A percentile compares a stretch with the other conserved stretches of the same genome.
phyloP scores from a whole-genome alignment of 495 filamentous ascomycete genomes.

The Aspergillus bridgeri region DNA sequence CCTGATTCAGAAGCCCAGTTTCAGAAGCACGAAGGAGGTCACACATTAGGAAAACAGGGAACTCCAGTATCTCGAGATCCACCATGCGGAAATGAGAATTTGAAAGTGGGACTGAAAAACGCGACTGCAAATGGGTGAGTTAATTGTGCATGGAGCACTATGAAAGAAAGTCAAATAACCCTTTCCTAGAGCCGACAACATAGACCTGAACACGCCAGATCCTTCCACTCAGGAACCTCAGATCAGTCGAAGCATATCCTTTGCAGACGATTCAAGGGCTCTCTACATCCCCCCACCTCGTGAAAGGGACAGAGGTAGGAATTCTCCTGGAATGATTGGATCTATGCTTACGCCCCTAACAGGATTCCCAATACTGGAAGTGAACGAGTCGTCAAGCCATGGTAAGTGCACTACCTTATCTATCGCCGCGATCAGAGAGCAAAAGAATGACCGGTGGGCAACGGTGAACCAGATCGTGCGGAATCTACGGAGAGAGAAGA shows the following conservation, averaged over 20 bases:
- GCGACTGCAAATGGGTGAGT: not conserved
- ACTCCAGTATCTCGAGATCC: not conserved
- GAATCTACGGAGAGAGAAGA: conserved; percentile 8
- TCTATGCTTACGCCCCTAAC: not conserved
- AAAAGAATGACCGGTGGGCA: not conserved
- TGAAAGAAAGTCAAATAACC: not conserved
- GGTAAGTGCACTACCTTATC: not conserved
- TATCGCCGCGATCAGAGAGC: not conserved
- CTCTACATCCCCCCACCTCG: conserved; percentile 36
- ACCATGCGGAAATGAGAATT: not conserved
- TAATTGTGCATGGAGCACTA: not conserved
- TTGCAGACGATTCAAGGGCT: conserved; percentile 21
- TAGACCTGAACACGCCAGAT: not conserved
- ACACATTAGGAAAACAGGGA: not conserved
- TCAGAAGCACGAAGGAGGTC: not conserved
- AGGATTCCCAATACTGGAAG: not conserved
- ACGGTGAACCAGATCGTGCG: not conserved
- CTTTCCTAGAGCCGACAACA: not conserved
- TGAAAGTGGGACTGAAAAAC: not conserved
- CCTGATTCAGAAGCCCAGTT: not conserved
- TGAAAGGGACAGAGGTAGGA: conserved; percentile 31
- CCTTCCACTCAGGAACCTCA: not conserved
- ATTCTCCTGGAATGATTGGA: not conserved
- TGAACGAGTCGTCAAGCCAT: not conserved
- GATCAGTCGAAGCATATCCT: conserved; percentile 8